Percentiles rank a stretch among this genome's conserved stretches.
Conservation (phyloP, 2,329 filamentous ascomycete genomes). For the Microsporum ferrugineum region DNA sequence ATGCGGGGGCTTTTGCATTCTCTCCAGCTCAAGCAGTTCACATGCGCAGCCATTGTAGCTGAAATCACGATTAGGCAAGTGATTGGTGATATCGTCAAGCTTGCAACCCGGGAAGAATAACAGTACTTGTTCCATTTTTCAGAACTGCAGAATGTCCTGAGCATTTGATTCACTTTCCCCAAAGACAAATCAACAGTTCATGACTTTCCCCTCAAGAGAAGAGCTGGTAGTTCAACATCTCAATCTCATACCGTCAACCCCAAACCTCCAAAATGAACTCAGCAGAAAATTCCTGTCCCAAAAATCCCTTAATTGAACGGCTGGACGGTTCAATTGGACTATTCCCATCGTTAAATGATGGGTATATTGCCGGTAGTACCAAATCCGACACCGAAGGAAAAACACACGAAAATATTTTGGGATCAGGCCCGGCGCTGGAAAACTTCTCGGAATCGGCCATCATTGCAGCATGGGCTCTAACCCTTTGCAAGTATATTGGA, state of each 20-base stretch:
- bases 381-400: slow-evolving; percentile 6
- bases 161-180: not conserved
- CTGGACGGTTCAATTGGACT: slow-evolving; percentile 7
- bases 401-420: not conserved
- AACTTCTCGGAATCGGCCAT: slow-evolving; percentile 23
- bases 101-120: not conserved
- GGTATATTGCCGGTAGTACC: slow-evolving; percentile 4
- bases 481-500: slow-evolving; percentile 23
- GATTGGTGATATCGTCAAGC: not conserved
- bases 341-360: slow-evolving; percentile 7
- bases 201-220: not conserved
- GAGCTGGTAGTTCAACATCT: no score
- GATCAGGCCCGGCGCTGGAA: not conserved
- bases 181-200: not conserved
- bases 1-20: not conserved
- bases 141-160: not conserved
- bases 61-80: not conserved
- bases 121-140: not conserved
- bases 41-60: not conserved
- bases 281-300: slow-evolving; percentile 7
- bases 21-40: not conserved
- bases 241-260: no score
- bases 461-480: slow-evolving; percentile 30
- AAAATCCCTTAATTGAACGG: slow-evolving; percentile 12
- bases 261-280: slow-evolving; percentile 15